These are phyloP conservation scores for Vitis hybrid DNA, from an alignment of 177 flowering plant species.

Conservation along the genomic window DNA sequence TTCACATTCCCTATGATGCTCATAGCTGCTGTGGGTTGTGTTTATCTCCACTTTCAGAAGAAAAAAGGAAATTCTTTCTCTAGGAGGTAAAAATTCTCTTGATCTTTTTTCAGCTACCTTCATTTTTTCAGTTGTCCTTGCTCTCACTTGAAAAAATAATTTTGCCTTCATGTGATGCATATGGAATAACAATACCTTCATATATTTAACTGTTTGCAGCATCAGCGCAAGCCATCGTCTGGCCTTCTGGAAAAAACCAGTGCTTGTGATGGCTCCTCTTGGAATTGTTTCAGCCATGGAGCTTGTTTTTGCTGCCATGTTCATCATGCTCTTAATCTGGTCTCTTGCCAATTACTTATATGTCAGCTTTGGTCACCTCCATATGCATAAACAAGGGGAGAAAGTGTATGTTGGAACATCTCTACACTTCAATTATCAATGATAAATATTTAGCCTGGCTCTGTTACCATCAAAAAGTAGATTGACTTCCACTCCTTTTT, in stretches of 20 bases:
- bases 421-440: background rate
- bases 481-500: no score
- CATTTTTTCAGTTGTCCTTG: background rate
- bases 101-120: background rate
- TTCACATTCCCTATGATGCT: conserved; percentile 50
- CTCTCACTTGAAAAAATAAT: no score
- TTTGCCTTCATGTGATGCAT: background rate
- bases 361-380: conserved; percentile 36
- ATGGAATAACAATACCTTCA: no score
- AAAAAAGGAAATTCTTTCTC: background rate
- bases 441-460: no score
- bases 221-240: conserved; percentile 6
- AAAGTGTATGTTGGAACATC: conserved; percentile 34
- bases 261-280: conserved; percentile 42
- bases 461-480: no score
- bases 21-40: conserved; percentile 37
- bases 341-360: conserved; percentile 46
- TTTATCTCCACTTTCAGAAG: conserved; percentile 33
- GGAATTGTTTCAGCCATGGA: conserved; percentile 50
- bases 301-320: conserved; percentile 40
- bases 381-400: conserved; percentile 26
- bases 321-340: conserved; percentile 48
- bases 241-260: conserved; percentile 28
- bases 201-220: no score
- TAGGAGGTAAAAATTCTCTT: conserved; percentile 7